A percentile compares a stretch with the other conserved stretches of the same genome.
phyloP scores from a whole-genome alignment of 163 green algal species.

The Scenedesmus sp. region DNA sequence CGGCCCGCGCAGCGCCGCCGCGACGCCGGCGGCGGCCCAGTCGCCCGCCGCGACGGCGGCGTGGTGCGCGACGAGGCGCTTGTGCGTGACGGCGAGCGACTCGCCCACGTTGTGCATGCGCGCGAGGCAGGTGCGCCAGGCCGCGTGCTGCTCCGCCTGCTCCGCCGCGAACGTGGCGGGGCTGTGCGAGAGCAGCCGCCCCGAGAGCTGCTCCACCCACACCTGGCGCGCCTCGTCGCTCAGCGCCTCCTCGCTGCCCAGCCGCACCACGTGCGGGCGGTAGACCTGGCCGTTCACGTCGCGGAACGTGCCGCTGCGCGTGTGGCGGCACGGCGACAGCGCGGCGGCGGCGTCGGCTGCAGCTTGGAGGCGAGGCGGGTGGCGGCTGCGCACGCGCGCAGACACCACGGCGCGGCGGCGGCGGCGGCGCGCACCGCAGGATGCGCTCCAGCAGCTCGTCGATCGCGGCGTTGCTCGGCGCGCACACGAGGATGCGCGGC shows the following conservation, averaged over 20 bases:
- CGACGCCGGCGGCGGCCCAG: background rate
- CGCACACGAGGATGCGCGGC: constrained; percentile 88
- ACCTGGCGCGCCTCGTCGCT: constrained; percentile 60
- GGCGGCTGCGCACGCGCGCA: too few relatives aligned
- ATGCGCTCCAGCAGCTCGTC: constrained; percentile 88
- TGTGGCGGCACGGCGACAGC: constrained; percentile 40
- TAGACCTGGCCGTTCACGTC: constrained; percentile 35
- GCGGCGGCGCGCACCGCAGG: constrained; percentile 54
- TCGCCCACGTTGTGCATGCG: constrained; percentile 23
- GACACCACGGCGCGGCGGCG: too few relatives aligned
- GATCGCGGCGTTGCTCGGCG: constrained; percentile 95
- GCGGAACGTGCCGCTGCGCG: constrained; percentile 43
- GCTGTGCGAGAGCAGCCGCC: constrained; percentile 26
- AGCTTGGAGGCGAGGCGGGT: too few relatives aligned
- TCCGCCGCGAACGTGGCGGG: background rate
- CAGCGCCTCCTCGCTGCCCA: constrained; percentile 77
- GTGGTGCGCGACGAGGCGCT: background rate
- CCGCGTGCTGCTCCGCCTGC: background rate
- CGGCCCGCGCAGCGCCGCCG: too few relatives aligned
- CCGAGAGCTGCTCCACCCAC: constrained; percentile 43
- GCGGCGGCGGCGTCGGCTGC: too few relatives aligned
- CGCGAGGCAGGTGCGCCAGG: background rate
- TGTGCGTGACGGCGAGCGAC: background rate
- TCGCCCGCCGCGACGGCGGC: background rate
- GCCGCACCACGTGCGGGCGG: constrained; percentile 82